Conservation (phyloP, 164 flowering plant genomes). For the Kalanchoe fedtschenkoi region DNA sequence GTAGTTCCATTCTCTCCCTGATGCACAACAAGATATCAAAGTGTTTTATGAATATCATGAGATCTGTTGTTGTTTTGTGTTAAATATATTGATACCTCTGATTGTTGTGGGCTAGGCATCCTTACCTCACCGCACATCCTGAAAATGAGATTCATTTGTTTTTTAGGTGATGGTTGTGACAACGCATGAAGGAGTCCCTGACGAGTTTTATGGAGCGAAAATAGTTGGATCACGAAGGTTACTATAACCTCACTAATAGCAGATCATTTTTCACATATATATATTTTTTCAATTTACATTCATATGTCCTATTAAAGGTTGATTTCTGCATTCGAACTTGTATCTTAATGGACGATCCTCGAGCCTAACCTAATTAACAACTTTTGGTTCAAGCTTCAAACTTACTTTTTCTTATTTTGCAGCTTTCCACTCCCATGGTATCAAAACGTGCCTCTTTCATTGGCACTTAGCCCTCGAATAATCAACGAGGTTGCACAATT, state of each 20-base stretch:
- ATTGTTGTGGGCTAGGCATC: neutral
- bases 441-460: conserved; percentile 88
- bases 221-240: conserved; percentile 86
- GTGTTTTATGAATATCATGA: too few species aligned
- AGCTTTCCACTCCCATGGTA: conserved; percentile 97
- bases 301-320: neutral
- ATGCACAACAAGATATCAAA: too few species aligned
- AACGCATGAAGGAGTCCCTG: conserved; percentile 94
- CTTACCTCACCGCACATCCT: neutral
- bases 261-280: neutral
- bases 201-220: conserved; percentile 93
- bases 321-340: neutral
- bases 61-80: too few species aligned
- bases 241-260: neutral
- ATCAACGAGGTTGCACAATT: conserved; percentile 82
- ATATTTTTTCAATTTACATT: neutral
- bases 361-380: too few species aligned
- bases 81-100: neutral
- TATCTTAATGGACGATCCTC: neutral
- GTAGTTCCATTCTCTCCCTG: too few species aligned
- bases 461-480: conserved; percentile 97
- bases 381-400: neutral
- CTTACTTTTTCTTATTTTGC: conserved; percentile 13
- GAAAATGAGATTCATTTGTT: conserved; percentile 11
- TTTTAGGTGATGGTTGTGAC: conserved; percentile 93